phyloP scores from a whole-genome alignment of 805 yeast genomes.

The Myxozyma mucilagina region DNA sequence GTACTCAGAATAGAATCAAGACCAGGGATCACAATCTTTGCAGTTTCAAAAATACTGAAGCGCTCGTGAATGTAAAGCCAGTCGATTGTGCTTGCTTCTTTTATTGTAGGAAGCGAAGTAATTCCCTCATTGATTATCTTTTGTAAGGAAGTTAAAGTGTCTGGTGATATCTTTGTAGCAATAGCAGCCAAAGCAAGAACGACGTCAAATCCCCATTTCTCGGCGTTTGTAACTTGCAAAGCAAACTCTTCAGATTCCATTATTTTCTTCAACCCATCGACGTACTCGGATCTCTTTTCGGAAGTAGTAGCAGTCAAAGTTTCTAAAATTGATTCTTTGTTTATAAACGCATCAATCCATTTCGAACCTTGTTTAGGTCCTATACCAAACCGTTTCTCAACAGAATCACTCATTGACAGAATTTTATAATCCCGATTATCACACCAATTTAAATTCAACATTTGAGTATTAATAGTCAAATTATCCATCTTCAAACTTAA shows the following conservation, averaged over 20 bases:
- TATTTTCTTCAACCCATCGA: slow-evolving; percentile 31
- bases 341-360: slow-evolving; percentile 44
- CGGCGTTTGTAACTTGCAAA: slow-evolving; percentile 41
- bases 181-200: slow-evolving; percentile 27
- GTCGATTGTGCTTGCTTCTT: neutral
- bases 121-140: slow-evolving; percentile 1
- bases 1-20: slow-evolving; percentile 4
- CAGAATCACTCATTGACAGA: slow-evolving; percentile 31
- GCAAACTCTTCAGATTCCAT: slow-evolving; percentile 1
- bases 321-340: slow-evolving; percentile 47
- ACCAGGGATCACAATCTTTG: slow-evolving; percentile 13
- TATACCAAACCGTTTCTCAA: slow-evolving; percentile 33
- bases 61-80: slow-evolving; percentile 27
- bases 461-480: slow-evolving; percentile 16
- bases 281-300: slow-evolving; percentile 32
- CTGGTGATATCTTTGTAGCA: slow-evolving; percentile 3
- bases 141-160: slow-evolving; percentile 6
- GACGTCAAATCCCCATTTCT: slow-evolving; percentile 41
- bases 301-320: slow-evolving; percentile 34
- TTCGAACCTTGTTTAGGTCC: slow-evolving; percentile 37
- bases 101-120: neutral
- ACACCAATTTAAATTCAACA: slow-evolving; percentile 21
- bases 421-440: slow-evolving; percentile 66
- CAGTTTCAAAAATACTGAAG: slow-evolving; percentile 18
- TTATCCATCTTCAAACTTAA: slow-evolving; percentile 38